phyloP scores from a whole-genome alignment of 768 basidiomycete genomes.

The Lactarius sanguifluus region DNA sequence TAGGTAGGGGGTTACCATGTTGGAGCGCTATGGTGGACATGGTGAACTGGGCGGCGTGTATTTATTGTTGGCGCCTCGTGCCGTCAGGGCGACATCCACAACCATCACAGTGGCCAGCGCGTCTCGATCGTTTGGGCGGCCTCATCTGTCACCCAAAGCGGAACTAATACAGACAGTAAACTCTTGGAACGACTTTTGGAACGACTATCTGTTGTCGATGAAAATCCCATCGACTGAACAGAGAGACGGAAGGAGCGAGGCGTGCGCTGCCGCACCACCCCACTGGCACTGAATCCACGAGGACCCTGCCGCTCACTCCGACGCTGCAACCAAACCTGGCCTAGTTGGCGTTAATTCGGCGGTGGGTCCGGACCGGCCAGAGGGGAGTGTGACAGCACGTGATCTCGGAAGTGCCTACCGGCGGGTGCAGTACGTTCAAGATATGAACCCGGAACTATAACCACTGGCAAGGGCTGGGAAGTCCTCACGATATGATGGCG shows the following conservation, averaged over 20 bases:
- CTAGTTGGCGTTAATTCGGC: too few species aligned
- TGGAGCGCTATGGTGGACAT: neutral
- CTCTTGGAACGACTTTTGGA: neutral
- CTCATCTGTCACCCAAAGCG: neutral
- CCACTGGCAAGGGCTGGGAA: too few species aligned
- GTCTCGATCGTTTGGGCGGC: neutral
- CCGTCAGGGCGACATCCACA: neutral
- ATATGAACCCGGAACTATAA: too few species aligned
- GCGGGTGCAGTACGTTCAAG: too few species aligned
- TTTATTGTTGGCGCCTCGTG: constrained; percentile 7
- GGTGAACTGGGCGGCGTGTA: neutral
- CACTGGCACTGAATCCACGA: too few species aligned
- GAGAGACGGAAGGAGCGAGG: neutral
- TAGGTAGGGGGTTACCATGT: neutral
- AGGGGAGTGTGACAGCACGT: too few species aligned
- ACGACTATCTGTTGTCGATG: neutral
- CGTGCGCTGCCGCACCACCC: too few species aligned
- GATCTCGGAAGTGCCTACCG: too few species aligned
- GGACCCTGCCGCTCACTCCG: too few species aligned
- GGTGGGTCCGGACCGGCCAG: too few species aligned
- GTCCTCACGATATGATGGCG: too few species aligned
- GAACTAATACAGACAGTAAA: neutral
- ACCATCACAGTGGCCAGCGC: neutral
- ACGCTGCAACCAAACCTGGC: too few species aligned
- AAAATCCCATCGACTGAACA: neutral